Evolutionary conservation across 495 filamentous ascomycete genomes (phyloP).

Genomic region (Podospora pseudocomata): DNA sequence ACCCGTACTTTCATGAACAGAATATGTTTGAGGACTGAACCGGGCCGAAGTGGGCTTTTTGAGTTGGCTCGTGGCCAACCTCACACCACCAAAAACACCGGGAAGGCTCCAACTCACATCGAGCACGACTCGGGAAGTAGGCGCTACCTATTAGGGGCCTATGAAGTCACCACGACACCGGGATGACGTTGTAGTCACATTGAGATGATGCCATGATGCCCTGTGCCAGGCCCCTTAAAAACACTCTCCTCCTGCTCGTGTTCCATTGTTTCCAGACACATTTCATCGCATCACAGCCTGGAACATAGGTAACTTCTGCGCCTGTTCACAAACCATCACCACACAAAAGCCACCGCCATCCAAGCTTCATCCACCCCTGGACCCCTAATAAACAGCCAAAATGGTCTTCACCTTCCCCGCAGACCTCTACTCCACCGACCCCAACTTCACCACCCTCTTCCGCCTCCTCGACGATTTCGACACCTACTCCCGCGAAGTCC

Average conservation of each 20-base stretch:
- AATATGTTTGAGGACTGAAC: too few relatives aligned
- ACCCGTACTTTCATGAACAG: too few relatives aligned
- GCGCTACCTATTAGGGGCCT: too few relatives aligned
- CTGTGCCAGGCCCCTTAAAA: not conserved
- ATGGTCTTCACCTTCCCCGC: constrained; percentile 29
- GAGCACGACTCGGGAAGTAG: too few relatives aligned
- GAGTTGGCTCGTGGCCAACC: too few relatives aligned
- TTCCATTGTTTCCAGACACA: not conserved
- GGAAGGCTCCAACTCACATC: too few relatives aligned
- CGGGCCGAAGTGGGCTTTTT: too few relatives aligned
- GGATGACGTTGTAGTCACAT: not conserved
- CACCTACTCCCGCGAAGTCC: constrained; percentile 38
- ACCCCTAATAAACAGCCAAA: constrained; percentile 8
- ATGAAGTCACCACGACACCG: not conserved
- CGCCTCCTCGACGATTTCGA: constrained; percentile 68
- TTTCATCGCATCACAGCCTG: not conserved
- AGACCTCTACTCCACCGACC: constrained; percentile 27
- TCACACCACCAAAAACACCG: too few relatives aligned
- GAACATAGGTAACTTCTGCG: too few relatives aligned
- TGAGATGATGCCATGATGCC: not conserved
- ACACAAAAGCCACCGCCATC: too few relatives aligned
- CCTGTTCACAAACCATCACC: too few relatives aligned
- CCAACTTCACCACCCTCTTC: constrained; percentile 62
- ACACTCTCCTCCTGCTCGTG: not conserved
- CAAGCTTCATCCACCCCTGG: too few relatives aligned